Conservation (phyloP, 768 basidiomycete genomes). For the Termitomyces sp. region DNA sequence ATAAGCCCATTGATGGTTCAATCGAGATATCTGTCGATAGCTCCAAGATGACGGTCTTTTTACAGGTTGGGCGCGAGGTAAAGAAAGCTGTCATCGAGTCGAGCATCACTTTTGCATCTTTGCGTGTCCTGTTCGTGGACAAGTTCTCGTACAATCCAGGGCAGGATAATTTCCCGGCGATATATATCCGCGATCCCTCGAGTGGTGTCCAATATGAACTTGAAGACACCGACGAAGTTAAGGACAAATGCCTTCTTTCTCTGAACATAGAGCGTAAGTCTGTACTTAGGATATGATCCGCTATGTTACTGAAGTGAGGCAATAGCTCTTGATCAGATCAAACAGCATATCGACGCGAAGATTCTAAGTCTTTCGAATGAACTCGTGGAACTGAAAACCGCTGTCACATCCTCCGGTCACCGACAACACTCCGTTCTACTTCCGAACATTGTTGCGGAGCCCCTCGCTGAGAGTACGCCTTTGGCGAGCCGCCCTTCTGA, state of each 20-base stretch:
- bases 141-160: conserved; percentile 94
- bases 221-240: conserved; percentile 91
- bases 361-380: conserved; percentile 84
- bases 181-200: conserved; percentile 90
- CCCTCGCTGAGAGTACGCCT: conserved; percentile 66
- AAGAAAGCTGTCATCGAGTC: conserved; percentile 80
- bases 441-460: conserved; percentile 46
- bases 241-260: conserved; percentile 83
- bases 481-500: conserved; percentile 67
- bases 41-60: conserved; percentile 67
- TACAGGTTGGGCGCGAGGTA: conserved; percentile 88
- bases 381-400: conserved; percentile 80
- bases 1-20: conserved; percentile 7
- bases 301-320: not conserved
- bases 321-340: conserved; percentile 94
- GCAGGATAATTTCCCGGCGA: conserved; percentile 89
- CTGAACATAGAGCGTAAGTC: conserved; percentile 93
- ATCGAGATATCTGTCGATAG: conserved; percentile 19
- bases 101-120: conserved; percentile 63
- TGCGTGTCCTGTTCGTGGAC: conserved; percentile 90
- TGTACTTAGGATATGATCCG: not conserved
- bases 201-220: conserved; percentile 95
- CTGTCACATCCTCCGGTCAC: conserved; percentile 47
- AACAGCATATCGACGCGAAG: conserved; percentile 94
- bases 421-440: conserved; percentile 44